Percentiles rank a stretch among this genome's conserved stretches.
Evolutionary conservation across 2,329 filamentous ascomycete genomes (phyloP).

Genomic region (Cryphonectria japonica): DNA sequence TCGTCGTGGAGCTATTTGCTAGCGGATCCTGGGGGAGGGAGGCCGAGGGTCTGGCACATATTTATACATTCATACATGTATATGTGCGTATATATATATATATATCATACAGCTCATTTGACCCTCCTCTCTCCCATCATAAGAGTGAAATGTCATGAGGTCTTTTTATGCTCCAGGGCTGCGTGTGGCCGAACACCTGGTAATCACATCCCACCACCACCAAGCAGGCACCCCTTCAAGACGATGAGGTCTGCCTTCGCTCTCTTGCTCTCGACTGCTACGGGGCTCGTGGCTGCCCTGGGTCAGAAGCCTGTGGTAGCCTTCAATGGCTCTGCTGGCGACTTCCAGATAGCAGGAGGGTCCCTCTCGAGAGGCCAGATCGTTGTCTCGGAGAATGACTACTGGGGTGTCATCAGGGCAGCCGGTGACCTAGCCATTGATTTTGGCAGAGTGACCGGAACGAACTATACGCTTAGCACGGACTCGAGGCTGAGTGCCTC

Average conservation of each 20-base stretch:
- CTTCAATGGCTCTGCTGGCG: conserved; percentile 38
- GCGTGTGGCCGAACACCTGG: background rate
- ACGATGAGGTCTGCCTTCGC: conserved; percentile 25
- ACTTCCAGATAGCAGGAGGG: conserved; percentile 44
- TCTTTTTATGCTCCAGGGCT: conserved; percentile 7
- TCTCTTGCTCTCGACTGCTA: conserved; percentile 32
- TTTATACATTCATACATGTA: background rate
- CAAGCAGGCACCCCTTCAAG: conserved; percentile 14
- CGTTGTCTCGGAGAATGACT: conserved; percentile 61
- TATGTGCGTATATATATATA: conserved; percentile 7
- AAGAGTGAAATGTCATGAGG: background rate
- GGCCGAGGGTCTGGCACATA: background rate
- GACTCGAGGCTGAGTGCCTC: conserved; percentile 44
- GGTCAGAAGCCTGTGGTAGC: conserved; percentile 55
- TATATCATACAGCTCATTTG: background rate
- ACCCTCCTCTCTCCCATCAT: background rate
- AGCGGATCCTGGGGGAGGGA: background rate
- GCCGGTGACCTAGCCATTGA: conserved; percentile 69
- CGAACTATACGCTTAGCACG: conserved; percentile 63
- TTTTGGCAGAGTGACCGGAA: conserved; percentile 72
- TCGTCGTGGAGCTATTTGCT: background rate
- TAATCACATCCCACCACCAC: background rate
- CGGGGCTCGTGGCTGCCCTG: conserved; percentile 41
- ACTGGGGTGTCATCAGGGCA: conserved; percentile 69
- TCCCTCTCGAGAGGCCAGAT: conserved; percentile 50